Evolutionary conservation across 352 stramenopile species (phyloP).

Genomic region (Globisporangium echinulatum): DNA sequence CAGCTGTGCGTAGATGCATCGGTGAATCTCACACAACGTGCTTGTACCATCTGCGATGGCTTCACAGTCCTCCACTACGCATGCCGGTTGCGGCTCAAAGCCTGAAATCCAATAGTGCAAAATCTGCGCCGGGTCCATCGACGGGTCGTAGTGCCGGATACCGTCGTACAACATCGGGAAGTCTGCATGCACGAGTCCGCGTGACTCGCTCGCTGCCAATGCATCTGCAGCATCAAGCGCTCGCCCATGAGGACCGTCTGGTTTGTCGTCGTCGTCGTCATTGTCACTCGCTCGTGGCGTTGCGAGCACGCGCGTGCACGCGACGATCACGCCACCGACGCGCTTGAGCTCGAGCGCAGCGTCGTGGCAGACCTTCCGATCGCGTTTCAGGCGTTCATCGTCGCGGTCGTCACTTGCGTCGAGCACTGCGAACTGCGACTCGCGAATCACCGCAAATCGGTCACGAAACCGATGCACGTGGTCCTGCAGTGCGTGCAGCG

Average conservation of each 20-base stretch:
- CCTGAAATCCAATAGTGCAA: slow-evolving; percentile 52
- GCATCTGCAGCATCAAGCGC: not conserved
- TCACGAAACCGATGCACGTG: slow-evolving; percentile 9
- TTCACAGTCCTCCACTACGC: slow-evolving; percentile 22
- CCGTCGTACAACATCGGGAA: slow-evolving; percentile 32
- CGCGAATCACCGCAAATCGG: slow-evolving; percentile 9
- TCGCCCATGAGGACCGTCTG: too few species aligned
- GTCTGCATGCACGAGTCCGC: slow-evolving; percentile 18
- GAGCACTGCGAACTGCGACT: slow-evolving; percentile 11
- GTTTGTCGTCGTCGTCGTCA: not conserved
- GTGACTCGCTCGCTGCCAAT: not conserved
- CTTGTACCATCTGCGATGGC: slow-evolving; percentile 22
- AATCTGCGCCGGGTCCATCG: slow-evolving; percentile 47
- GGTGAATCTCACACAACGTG: slow-evolving; percentile 21
- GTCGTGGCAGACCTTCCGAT: slow-evolving; percentile 13
- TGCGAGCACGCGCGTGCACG: not conserved
- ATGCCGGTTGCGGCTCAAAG: slow-evolving; percentile 38
- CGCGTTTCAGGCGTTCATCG: slow-evolving; percentile 7
- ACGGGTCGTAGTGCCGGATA: slow-evolving; percentile 53
- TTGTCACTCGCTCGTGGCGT: not conserved
- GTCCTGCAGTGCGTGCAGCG: slow-evolving; percentile 24
- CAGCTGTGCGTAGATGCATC: slow-evolving; percentile 11
- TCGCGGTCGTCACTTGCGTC: not conserved
- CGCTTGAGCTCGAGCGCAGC: slow-evolving; percentile 8
- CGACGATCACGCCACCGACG: slow-evolving; percentile 3